Evolutionary conservation across 2,329 filamentous ascomycete species (phyloP), one percentile per base, ranked within the genome.

Genomic region (Botryotinia calthae): DNA sequence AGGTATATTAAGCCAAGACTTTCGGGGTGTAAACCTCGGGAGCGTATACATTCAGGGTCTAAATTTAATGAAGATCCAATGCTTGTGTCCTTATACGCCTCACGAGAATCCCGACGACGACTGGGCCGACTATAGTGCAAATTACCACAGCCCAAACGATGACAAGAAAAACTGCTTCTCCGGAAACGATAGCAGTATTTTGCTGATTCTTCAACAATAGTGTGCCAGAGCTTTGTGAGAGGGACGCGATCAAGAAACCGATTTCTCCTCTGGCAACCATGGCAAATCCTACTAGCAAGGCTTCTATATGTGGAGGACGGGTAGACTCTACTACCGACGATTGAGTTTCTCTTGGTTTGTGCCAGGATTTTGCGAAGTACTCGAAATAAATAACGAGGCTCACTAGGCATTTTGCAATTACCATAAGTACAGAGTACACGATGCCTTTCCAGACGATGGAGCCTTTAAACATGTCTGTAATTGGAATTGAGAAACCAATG

Each of bases 251-350:
- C 61, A 95, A 81, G 74, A 94, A 94, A 0, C 92, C 92, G 48
- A 95, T 93, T 79, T 96, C 93, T 0, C 93, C 92, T n/a, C 92
- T 85, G 0, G 92, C 89, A 0, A 91, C 87, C 92, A 95, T 95
- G 4, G 88, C 88, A 28, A 75, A 74, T n/a, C 76, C 75, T 22
- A 78, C 48, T 46, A 73, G 75, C 67, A 75, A 56, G 20, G 70
- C 72, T 65, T 69, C 65, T 22, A 64, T 40, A 67, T 76, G 78
- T 61, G 74, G 76, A 22, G 77, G 75, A 72, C 79, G 20, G 28
- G 31, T 44, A 31, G 20, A 20, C 34, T 46, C 46, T 62, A 37
- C 40, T 31, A 16, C 34, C 73, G 62, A 42, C 16, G 48, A 46
- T 56, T 58, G 34, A 9, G 16, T 37, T n/a, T 34, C 20, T 12